Evolutionary conservation across 106 monocot species (phyloP), one percentile per base, ranked within the genome.

Genomic region (Iris macrosiphon): DNA sequence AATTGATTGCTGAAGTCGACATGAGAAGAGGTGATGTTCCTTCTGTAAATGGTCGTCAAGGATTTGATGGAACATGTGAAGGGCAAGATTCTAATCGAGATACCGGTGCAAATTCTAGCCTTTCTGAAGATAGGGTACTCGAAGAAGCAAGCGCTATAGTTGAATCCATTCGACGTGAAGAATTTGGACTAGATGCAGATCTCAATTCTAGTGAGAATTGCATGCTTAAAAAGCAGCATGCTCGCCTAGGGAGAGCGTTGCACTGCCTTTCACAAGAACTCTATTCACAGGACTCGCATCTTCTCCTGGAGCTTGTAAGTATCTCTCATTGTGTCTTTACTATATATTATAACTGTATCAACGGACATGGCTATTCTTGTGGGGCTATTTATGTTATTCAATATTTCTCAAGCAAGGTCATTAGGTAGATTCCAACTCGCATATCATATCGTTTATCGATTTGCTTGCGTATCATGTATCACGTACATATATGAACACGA

Each of bases 231-330:
- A 98, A 98, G 61, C 98, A 98, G 65, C 98, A 98, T 81, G 91
- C 72, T 69, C 90, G 98, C n/a, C 75, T 98, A 24, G 98, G 91
- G 57, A 83, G 98, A 56, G 98, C 98, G 46, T 62, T 98, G 18
- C 83, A 98, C 71, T 91, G 87, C 57, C 80, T 98, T 45, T 87
- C 98, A 17, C 98, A 87, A 67, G 98, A 98, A 62, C 46, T 98
- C 52, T 98, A 91, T 73, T 98, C 98, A 32, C 87, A 98, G 62
- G 98, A 98, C 79, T 98, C 98, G 7, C 98, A 98, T 77, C 83
- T 98, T 60, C 83, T 98, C 62, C 87, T 98, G 61, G 98, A 98
- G 66, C 78, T 98, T 59, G 94, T 95, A 79, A 64, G 86, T 55
- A 49, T 57, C 29, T n/a, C 31, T 43, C 13, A 19, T 54, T 28